These are phyloP conservation scores for Caryopteris hybrid DNA, from an alignment of 305 asterid species.

Conservation along the genomic window DNA sequence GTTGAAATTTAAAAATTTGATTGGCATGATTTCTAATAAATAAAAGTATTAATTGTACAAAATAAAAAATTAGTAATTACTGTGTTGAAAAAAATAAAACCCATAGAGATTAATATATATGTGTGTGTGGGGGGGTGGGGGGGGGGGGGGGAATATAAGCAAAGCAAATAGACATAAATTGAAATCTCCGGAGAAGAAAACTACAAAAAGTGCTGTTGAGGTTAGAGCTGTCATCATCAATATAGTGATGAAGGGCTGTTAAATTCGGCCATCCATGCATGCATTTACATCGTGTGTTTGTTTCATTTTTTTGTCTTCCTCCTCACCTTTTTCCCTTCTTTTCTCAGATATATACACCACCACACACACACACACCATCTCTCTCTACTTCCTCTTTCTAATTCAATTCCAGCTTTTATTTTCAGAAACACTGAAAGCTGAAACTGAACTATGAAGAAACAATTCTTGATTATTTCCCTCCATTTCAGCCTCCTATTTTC, in stretches of 20 bases:
- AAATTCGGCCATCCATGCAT: conserved; percentile 41
- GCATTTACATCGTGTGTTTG: conserved; percentile 44
- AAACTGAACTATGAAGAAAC: conserved; percentile 24
- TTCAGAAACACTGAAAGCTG: neutral
- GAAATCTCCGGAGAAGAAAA: conserved; percentile 3
- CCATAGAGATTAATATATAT: too few relatives aligned
- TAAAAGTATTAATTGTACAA: too few relatives aligned
- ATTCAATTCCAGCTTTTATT: neutral
- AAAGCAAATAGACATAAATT: too few relatives aligned
- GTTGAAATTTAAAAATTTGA: too few relatives aligned
- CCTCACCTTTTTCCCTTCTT: conserved; percentile 12
- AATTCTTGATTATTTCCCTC: conserved; percentile 6
- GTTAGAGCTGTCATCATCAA: neutral
- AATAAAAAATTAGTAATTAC: too few relatives aligned
- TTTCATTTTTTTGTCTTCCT: conserved; percentile 29
- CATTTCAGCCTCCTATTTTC: conserved; percentile 9
- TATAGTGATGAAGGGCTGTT: neutral
- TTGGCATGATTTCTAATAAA: too few relatives aligned
- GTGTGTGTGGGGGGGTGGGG: too few relatives aligned
- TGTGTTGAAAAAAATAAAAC: too few relatives aligned
- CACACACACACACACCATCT: neutral
- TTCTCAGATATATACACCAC: neutral
- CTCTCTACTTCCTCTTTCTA: neutral
- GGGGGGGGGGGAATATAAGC: too few relatives aligned
- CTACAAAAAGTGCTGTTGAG: conserved; percentile 25